Conservation (phyloP, 208 protist genomes). For the Porcisia hertigi region DNA sequence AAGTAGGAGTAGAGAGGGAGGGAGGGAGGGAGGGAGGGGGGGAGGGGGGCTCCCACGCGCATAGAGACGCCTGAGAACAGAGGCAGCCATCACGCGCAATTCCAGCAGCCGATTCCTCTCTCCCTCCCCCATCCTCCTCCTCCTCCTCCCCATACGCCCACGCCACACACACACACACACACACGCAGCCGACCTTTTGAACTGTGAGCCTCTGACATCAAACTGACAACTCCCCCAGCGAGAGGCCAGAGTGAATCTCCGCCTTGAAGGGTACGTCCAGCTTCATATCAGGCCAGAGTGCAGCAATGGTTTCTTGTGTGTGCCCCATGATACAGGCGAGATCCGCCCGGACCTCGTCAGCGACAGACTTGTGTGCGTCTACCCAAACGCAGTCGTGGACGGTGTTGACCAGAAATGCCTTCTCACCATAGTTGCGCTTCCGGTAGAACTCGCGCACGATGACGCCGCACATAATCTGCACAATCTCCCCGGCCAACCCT, state of each 20-base stretch:
- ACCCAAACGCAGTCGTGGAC: slow-evolving; percentile 94
- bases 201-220: background rate
- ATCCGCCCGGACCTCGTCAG: slow-evolving; percentile 74
- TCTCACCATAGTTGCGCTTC: slow-evolving; percentile 72
- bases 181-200: background rate
- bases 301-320: slow-evolving; percentile 71
- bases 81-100: no score
- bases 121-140: no score
- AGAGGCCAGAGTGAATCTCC: slow-evolving; percentile 73
- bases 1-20: background rate
- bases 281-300: slow-evolving; percentile 84
- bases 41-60: no score
- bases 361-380: slow-evolving; percentile 81
- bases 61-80: no score
- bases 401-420: slow-evolving; percentile 90
- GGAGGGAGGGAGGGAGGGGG: background rate
- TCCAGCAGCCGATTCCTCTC: no score
- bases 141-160: no score
- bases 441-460: slow-evolving; percentile 82
- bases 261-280: slow-evolving; percentile 88
- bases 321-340: slow-evolving; percentile 69
- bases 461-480: slow-evolving; percentile 90
- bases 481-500: slow-evolving; percentile 88
- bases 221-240: slow-evolving; percentile 63
- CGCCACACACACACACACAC: background rate